A percentile compares a stretch with the other conserved stretches of the same genome.
phyloP scores from a whole-genome alignment of 768 basidiomycete species.

The Postia placenta region DNA sequence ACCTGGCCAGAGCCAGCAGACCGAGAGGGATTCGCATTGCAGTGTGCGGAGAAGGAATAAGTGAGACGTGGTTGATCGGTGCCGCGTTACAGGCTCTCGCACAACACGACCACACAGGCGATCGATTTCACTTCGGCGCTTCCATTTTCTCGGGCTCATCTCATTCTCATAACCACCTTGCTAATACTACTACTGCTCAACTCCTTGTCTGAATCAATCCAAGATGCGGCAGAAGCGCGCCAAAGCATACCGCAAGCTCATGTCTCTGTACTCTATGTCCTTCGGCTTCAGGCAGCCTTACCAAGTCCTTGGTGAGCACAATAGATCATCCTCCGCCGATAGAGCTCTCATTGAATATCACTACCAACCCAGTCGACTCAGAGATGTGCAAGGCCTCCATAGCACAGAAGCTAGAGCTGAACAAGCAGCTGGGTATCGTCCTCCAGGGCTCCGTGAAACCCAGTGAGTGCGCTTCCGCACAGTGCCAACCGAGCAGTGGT shows the following conservation, averaged over 20 bases:
- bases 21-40: constrained; percentile 14
- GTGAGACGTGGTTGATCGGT: background rate
- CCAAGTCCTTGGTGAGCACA: constrained; percentile 80
- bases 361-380: constrained; percentile 59
- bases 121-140: background rate
- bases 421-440: constrained; percentile 67
- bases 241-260: constrained; percentile 91
- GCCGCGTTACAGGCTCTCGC: background rate
- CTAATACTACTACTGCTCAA: too few relatives aligned
- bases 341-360: background rate
- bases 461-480: constrained; percentile 53
- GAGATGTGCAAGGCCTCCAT: constrained; percentile 71
- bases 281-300: constrained; percentile 94
- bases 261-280: constrained; percentile 79
- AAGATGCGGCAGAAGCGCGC: constrained; percentile 93
- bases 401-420: constrained; percentile 67
- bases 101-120: constrained; percentile 2
- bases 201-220: background rate
- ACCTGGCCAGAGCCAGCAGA: constrained; percentile 15
- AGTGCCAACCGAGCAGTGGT: constrained; percentile 6
- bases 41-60: background rate
- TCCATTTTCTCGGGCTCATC: too few relatives aligned
- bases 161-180: too few relatives aligned
- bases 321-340: constrained; percentile 1
- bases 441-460: constrained; percentile 87